Evolutionary conservation across 306 rosid genomes (phyloP).

Genomic region (Lathyrus sativus): DNA sequence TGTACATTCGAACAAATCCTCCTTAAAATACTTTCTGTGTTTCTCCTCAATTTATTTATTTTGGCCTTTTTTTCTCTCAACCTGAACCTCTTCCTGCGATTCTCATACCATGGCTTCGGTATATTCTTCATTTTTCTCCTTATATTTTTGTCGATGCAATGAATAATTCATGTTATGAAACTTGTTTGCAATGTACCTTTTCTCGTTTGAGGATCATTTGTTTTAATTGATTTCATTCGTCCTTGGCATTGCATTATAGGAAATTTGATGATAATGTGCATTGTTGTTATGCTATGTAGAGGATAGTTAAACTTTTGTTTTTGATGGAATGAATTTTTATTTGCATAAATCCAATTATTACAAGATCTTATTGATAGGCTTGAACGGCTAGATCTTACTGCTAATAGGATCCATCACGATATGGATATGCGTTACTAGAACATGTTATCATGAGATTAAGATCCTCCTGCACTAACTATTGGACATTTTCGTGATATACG

Average conservation of each 20-base stretch:
- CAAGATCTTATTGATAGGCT: conserved; percentile 8
- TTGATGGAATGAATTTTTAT: not conserved
- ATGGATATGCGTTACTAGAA: conserved; percentile 21
- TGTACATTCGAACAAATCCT: not conserved
- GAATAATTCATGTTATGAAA: not conserved
- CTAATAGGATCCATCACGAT: no score
- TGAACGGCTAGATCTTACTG: no score
- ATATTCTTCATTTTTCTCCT: not conserved
- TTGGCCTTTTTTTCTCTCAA: not conserved
- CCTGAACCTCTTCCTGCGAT: conserved; percentile 4
- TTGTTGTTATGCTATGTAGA: no score
- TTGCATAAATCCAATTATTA: not conserved
- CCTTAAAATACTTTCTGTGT: conserved; percentile 3
- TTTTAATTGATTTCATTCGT: not conserved
- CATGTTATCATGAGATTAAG: not conserved
- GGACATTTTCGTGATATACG: not conserved
- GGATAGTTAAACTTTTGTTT: not conserved
- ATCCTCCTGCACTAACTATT: not conserved
- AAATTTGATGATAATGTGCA: conserved; percentile 8
- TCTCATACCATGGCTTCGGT: conserved; percentile 10
- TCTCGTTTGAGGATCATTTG: conserved; percentile 4
- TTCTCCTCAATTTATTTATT: not conserved
- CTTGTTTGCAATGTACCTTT: not conserved
- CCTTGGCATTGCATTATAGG: not conserved
- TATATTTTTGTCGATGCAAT: not conserved